Base-by-base conservation (phyloP, 2,329 filamentous ascomycete species). In the Rhynchosporium agropyri region DNA sequence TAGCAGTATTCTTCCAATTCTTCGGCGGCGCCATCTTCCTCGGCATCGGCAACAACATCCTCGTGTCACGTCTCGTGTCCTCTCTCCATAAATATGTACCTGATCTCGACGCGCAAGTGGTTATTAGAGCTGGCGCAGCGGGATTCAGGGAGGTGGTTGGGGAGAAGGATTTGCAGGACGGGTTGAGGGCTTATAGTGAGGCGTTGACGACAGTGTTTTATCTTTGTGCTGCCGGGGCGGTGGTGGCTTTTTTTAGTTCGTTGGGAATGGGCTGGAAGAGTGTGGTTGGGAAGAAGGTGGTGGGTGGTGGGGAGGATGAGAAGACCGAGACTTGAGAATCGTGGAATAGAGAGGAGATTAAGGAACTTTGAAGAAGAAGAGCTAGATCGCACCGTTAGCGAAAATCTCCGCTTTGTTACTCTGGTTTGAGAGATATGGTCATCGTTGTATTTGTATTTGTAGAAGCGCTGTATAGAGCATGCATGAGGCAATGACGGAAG, bases 11-110 rank as follows among this genome's bases (percentile, higher is more conserved):
- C 68, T 75, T 78, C 28, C 83, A 85, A 72, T 83, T 83, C 69
- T 77, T 86, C 4, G 84, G 83, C 28, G 83, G 82, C 38, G 80
- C 83, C 33, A 74, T 86, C 42, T 85, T 85, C 68, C 80, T 84
- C 1, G 79, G 81, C 2, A 81, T 84, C n/a, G 82, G 80, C 0
- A 81, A 85, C 70, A 79, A 80, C 2, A 78, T 84, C 45, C 67
- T 70, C 72, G 72, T 64, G n/a, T 63, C 62, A 1, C 58, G 60
- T 6, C 62, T 70, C 7, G 36, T 64, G 1, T 54, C 55, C 12
- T 36, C 54, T 0, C 46, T 81, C 0, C 58, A 62, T 0, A 20
- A 46, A 3, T 71, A 74, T 43, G 75, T 73, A 13, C 76, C 75
- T 2, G 45, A 54, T 26, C 63, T 77, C 13, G 63, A 77, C 49